Conservation (phyloP, 2,329 filamentous ascomycete genomes). For the Alternaria conjuncta region DNA sequence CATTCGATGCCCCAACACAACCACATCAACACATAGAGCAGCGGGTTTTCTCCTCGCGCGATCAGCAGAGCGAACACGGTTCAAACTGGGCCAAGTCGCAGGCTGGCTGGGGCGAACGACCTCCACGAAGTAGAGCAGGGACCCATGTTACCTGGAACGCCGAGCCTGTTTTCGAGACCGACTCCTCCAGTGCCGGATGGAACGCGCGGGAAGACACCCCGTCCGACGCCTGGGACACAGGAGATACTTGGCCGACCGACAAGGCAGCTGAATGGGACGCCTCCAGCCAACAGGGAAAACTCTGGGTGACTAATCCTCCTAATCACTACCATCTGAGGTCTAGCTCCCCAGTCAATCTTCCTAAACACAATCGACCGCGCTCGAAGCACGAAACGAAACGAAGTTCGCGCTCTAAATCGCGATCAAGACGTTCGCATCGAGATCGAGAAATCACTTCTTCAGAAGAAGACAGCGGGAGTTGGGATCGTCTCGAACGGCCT, state of each 20-base stretch:
- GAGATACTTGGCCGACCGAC: constrained; percentile 20
- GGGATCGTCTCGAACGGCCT: constrained; percentile 3
- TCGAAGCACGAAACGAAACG: not conserved
- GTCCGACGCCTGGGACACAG: constrained; percentile 28
- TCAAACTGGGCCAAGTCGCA: constrained; percentile 10
- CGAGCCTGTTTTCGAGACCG: constrained; percentile 12
- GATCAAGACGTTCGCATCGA: not conserved
- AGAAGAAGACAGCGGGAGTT: constrained; percentile 12
- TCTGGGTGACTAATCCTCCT: not conserved
- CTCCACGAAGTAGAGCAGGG: constrained; percentile 2
- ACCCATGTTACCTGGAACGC: constrained; percentile 21
- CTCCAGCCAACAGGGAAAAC: not conserved
- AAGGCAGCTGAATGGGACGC: constrained; percentile 1
- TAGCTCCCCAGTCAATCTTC: not conserved
- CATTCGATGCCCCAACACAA: not conserved
- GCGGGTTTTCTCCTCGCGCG: not conserved
- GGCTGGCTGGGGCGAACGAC: constrained; percentile 1
- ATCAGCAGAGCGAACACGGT: not conserved
- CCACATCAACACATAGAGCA: not conserved
- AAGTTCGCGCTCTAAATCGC: constrained; percentile 6
- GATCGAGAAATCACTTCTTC: constrained; percentile 2
- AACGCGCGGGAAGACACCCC: constrained; percentile 10
- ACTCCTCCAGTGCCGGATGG: constrained; percentile 19
- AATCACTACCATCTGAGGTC: not conserved
- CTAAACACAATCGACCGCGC: not conserved